Evolutionary conservation across 31 red algal genomes (phyloP).

Genomic region (Porphyra umbilicalis): DNA sequence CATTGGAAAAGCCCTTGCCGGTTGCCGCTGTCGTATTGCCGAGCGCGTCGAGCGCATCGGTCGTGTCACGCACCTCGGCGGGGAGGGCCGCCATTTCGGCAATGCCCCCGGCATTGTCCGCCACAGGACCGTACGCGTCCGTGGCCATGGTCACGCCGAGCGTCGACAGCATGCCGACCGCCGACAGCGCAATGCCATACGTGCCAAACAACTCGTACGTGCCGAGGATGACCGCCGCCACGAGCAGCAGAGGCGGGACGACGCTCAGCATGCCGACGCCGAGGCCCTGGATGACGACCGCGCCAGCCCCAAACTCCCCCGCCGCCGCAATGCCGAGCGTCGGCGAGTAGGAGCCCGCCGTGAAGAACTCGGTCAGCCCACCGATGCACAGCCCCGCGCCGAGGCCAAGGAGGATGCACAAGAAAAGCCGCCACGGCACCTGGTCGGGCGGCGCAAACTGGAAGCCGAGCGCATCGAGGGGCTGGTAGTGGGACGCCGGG

Average conservation of each 20-base stretch:
- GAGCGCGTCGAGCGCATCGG: conserved; percentile 72
- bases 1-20: conserved; percentile 56
- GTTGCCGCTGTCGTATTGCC: conserved; percentile 76
- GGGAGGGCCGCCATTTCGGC: conserved; percentile 65
- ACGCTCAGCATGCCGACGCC: conserved; percentile 57
- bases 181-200: conserved; percentile 54
- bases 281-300: conserved; percentile 29
- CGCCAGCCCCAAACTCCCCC: conserved; percentile 33
- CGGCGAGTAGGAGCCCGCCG: conserved; percentile 18
- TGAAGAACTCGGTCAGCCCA: conserved; percentile 41
- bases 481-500: conserved; percentile 1
- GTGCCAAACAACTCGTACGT: conserved; percentile 33
- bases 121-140: conserved; percentile 69
- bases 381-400: conserved; percentile 14
- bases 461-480: conserved; percentile 12
- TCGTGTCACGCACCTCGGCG: conserved; percentile 39
- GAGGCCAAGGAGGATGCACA: conserved; percentile 22
- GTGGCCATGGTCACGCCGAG: conserved; percentile 68
- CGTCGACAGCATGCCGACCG: conserved; percentile 64
- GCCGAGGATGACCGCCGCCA: conserved; percentile 47
- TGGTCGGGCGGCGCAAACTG: conserved; percentile 3
- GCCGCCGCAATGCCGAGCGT: conserved; percentile 20
- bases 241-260: conserved; percentile 36
- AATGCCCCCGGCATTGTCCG: conserved; percentile 82
- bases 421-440: conserved; percentile 27